A percentile compares a stretch with the other conserved stretches of the same genome.
These are phyloP conservation scores for Panaeolus papilionaceus DNA, from an alignment of 768 basidiomycete genomes.

Conservation along the genomic window DNA sequence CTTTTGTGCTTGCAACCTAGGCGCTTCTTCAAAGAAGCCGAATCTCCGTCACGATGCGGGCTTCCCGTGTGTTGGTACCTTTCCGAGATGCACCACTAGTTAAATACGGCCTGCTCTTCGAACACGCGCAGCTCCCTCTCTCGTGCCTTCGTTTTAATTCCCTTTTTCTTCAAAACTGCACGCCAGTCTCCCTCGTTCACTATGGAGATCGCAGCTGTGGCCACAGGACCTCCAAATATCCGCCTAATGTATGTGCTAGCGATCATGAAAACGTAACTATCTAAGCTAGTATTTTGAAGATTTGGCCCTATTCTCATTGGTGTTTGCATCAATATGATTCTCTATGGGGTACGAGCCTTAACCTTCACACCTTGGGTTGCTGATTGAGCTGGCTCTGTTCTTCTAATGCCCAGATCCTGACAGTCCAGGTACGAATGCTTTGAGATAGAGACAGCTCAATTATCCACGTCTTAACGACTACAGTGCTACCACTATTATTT, in stretches of 20 bases:
- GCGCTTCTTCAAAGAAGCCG: slow-evolving; percentile 14
- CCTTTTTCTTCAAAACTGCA: slow-evolving; percentile 11
- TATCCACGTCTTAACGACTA: neutral
- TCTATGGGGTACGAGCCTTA: slow-evolving; percentile 46
- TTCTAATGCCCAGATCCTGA: slow-evolving; percentile 35
- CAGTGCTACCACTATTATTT: slow-evolving; percentile 46
- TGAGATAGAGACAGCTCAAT: neutral
- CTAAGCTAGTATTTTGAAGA: slow-evolving; percentile 27
- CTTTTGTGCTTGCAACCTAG: neutral
- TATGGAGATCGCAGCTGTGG: slow-evolving; percentile 10
- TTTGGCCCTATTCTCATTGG: slow-evolving; percentile 55
- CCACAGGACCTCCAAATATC: slow-evolving; percentile 17
- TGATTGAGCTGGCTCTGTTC: slow-evolving; percentile 2
- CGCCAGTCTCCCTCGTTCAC: slow-evolving; percentile 12
- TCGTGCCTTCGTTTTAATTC: slow-evolving; percentile 2
- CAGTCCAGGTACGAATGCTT: slow-evolving; percentile 35
- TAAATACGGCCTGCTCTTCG: slow-evolving; percentile 11
- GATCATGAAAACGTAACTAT: neutral
- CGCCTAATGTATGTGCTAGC: slow-evolving; percentile 38
- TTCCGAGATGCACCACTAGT: slow-evolving; percentile 3
- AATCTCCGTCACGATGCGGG: slow-evolving; percentile 9
- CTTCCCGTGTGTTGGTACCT: neutral
- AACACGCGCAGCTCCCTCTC: neutral
- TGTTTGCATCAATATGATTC: slow-evolving; percentile 48
- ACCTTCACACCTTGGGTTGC: neutral